phyloP scores from a whole-genome alignment of 345 rosid species.

The Arabidopsis arenosa region DNA sequence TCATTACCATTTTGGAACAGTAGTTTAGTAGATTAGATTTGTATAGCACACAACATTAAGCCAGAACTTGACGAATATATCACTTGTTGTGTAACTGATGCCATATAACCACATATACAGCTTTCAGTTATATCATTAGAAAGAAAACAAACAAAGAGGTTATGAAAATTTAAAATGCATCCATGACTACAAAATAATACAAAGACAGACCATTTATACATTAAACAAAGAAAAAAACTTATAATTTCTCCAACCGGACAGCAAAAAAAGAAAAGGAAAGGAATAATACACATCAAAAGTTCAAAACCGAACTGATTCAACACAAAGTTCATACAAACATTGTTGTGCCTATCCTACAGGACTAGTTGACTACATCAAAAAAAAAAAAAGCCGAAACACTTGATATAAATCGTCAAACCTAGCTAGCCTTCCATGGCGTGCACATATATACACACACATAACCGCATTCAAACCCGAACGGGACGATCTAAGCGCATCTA shows the following conservation, averaged over 20 bases:
- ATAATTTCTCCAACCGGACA: background rate
- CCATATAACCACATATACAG: background rate
- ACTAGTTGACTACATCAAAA: background rate
- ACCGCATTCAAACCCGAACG: constrained; percentile 6
- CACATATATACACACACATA: constrained; percentile 19
- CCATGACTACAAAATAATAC: background rate
- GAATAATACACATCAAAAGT: background rate
- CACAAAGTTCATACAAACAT: constrained; percentile 12
- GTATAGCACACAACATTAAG: background rate
- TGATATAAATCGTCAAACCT: background rate
- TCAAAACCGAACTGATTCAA: background rate
- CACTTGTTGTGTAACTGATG: background rate
- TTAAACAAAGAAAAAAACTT: background rate
- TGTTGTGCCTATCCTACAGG: background rate
- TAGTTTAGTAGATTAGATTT: background rate
- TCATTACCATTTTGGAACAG: background rate
- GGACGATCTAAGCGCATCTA: constrained; percentile 19
- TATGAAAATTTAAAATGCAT: background rate
- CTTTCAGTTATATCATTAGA: background rate
- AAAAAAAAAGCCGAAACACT: background rate
- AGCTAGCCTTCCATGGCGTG: constrained; percentile 2
- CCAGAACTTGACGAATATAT: background rate
- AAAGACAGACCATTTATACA: background rate
- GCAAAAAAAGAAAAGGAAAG: background rate
- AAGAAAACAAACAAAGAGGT: background rate